phyloP scores from a whole-genome alignment of 306 rosid genomes.

The Fagus sylvatica region DNA sequence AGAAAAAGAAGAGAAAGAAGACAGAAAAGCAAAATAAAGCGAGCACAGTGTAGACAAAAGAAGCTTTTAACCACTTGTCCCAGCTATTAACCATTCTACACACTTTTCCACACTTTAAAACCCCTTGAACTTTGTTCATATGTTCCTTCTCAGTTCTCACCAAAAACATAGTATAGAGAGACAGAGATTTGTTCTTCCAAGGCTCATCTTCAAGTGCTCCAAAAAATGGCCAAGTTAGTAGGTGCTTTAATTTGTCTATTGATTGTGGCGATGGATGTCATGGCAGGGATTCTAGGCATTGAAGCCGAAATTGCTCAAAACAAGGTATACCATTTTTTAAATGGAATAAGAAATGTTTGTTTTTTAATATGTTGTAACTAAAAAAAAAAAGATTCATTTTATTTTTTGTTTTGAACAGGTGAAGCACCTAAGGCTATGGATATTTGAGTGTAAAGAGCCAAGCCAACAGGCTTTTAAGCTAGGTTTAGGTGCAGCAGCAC shows the following conservation, averaged over 20 bases:
- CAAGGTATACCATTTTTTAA: conserved; percentile 48
- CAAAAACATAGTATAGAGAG: conserved; percentile 3
- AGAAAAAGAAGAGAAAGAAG: conserved; percentile 32
- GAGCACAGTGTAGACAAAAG: conserved; percentile 41
- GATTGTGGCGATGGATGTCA: conserved; percentile 68
- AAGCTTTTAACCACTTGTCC: conserved; percentile 36
- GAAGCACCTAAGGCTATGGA: conserved; percentile 79
- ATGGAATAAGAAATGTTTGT: too few relatives aligned
- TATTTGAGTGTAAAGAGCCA: conserved; percentile 94
- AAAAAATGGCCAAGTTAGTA: conserved; percentile 53
- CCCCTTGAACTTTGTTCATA: conserved; percentile 3
- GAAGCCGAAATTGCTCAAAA: conserved; percentile 87
- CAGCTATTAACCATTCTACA: conserved; percentile 16
- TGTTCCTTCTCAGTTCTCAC: conserved; percentile 13
- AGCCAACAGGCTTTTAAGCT: conserved; percentile 78
- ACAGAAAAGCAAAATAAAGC: conserved; percentile 40
- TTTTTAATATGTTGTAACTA: background rate
- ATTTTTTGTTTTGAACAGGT: conserved; percentile 42
- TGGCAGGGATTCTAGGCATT: conserved; percentile 89
- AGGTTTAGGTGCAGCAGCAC: conserved; percentile 71
- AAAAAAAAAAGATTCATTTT: background rate
- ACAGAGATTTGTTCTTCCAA: background rate
- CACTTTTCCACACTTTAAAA: conserved; percentile 27
- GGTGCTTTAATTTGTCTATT: conserved; percentile 70
- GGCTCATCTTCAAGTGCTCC: background rate